Evolutionary conservation across 768 basidiomycete species (phyloP).

Genomic region (Mycena pura): DNA sequence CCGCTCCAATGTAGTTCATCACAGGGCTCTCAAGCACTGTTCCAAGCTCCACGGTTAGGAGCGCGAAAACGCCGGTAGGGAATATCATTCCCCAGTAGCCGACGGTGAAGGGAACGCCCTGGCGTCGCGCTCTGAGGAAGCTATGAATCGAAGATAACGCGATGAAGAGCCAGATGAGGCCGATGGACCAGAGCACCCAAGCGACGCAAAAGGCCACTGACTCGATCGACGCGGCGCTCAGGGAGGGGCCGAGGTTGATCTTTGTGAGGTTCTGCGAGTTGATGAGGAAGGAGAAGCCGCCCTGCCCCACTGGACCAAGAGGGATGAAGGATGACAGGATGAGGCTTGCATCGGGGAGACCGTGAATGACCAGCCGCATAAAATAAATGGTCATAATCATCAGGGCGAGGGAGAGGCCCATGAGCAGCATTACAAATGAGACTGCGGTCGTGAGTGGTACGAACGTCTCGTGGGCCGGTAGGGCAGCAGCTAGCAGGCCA

Average conservation of each 20-base stretch:
- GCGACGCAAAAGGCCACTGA: constrained; percentile 53
- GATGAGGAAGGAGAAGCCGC: constrained; percentile 55
- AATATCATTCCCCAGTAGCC: constrained; percentile 64
- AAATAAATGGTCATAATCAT: constrained; percentile 64
- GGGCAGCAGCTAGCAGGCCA: constrained; percentile 51
- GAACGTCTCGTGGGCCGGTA: constrained; percentile 43
- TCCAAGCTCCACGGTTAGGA: constrained; percentile 57
- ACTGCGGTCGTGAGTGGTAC: constrained; percentile 57
- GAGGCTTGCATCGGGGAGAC: constrained; percentile 44
- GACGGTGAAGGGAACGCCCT: constrained; percentile 51
- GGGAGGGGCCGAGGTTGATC: constrained; percentile 51
- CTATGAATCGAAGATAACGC: constrained; percentile 48
- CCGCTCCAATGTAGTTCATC: constrained; percentile 59
- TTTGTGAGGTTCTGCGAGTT: constrained; percentile 52
- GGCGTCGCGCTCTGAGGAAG: constrained; percentile 35
- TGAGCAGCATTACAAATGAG: constrained; percentile 38
- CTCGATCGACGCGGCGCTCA: constrained; percentile 52
- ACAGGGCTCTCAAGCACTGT: constrained; percentile 54
- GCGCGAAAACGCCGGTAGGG: constrained; percentile 59
- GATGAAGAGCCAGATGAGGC: constrained; percentile 56
- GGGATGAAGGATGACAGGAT: constrained; percentile 61
- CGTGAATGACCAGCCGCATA: constrained; percentile 54
- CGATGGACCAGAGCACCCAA: constrained; percentile 61
- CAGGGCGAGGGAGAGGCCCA: constrained; percentile 55
- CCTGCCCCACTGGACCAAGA: constrained; percentile 66